Evolutionary conservation across 2,329 filamentous ascomycete genomes (phyloP).

Genomic region (Paraconiothyrium sp.): DNA sequence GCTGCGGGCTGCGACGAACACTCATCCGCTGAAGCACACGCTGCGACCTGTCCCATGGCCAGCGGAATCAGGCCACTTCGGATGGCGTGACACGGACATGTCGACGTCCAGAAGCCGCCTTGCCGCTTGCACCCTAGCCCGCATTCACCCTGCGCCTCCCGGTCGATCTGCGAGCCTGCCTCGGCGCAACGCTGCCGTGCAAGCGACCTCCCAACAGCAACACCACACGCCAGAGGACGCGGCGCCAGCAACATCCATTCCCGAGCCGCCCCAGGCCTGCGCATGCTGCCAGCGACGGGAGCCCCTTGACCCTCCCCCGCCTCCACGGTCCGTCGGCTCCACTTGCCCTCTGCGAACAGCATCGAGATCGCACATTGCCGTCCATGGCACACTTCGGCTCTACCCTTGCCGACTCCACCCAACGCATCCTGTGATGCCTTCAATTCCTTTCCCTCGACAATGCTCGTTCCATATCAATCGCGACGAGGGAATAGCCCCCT

Average conservation of each 20-base stretch:
- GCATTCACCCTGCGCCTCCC: neutral
- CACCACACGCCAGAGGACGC: no score
- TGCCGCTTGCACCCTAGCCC: conserved; percentile 11
- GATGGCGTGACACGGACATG: conserved; percentile 50
- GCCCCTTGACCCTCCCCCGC: neutral
- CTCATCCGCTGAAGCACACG: conserved; percentile 25
- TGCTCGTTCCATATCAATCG: neutral
- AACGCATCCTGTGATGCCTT: no score
- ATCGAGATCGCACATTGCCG: conserved; percentile 2
- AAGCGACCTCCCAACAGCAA: no score
- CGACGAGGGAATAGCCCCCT: neutral
- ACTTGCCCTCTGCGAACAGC: conserved; percentile 7
- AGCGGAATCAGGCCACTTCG: conserved; percentile 42
- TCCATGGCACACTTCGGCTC: neutral
- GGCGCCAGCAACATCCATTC: neutral
- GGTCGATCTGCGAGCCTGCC: neutral
- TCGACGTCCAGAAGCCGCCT: conserved; percentile 18
- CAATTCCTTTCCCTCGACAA: neutral
- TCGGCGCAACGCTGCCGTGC: neutral
- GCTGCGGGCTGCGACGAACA: conserved; percentile 12
- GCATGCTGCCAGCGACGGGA: conserved; percentile 4
- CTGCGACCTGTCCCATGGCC: conserved; percentile 12
- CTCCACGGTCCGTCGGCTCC: conserved; percentile 1
- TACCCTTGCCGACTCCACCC: neutral
- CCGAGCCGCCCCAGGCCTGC: conserved; percentile 7